Conservation (phyloP, 1,139 yeast species). For the Geotrichum macrosporum region DNA sequence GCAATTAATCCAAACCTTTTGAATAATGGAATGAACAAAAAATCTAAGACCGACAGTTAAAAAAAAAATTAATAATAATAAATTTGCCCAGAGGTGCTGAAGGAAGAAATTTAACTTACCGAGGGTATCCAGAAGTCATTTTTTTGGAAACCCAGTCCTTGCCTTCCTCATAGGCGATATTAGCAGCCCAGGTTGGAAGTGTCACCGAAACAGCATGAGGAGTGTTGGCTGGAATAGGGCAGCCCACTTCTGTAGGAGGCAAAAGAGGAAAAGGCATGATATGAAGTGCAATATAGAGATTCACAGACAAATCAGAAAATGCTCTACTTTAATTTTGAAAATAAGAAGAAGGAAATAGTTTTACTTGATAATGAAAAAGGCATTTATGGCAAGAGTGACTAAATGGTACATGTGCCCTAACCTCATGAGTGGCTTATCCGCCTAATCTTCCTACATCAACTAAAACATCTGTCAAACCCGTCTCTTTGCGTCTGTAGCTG, state of each 20-base stretch:
- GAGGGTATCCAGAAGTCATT: slow-evolving; percentile 84
- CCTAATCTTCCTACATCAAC: no score
- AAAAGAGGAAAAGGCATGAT: slow-evolving; percentile 20
- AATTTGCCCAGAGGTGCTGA: neutral
- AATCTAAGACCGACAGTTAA: slow-evolving; percentile 44
- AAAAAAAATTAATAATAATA: neutral
- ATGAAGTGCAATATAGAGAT: neutral
- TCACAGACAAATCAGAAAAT: slow-evolving; percentile 1
- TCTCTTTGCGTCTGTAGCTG: no score
- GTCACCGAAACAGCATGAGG: slow-evolving; percentile 93
- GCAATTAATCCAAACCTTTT: slow-evolving; percentile 45
- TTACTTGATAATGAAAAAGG: no score
- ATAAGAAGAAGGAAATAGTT: neutral
- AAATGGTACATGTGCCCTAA: neutral
- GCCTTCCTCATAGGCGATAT: slow-evolving; percentile 89
- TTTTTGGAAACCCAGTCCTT: slow-evolving; percentile 73
- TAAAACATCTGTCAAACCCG: no score
- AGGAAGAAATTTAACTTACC: no score
- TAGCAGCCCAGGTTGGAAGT: slow-evolving; percentile 90
- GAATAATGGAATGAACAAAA: slow-evolving; percentile 70
- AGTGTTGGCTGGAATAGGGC: slow-evolving; percentile 81
- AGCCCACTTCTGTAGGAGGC: slow-evolving; percentile 58
- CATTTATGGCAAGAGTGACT: neutral
- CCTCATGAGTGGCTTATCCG: neutral
- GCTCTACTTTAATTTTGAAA: neutral